These are phyloP conservation scores for Ophiostoma ulmi DNA, from an alignment of 2,329 filamentous ascomycete species.

Conservation along the genomic window DNA sequence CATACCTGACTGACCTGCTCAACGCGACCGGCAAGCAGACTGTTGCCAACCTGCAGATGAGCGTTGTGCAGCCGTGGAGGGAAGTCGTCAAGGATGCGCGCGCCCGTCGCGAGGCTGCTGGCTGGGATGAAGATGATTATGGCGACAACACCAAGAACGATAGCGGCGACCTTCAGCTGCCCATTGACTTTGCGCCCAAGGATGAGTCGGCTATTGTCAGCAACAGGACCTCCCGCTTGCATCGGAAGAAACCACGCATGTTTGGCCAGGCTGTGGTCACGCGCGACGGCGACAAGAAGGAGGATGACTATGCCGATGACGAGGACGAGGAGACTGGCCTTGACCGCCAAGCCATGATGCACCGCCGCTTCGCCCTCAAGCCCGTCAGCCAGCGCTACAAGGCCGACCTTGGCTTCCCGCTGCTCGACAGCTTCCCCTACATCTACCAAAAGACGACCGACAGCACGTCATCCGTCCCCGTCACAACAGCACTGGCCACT, in stretches of 20 bases:
- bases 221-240: constrained; percentile 23
- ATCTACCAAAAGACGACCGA: constrained; percentile 55
- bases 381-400: constrained; percentile 37
- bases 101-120: constrained; percentile 15
- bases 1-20: constrained; percentile 59
- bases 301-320: background rate
- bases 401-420: constrained; percentile 60
- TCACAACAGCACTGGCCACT: constrained; percentile 62
- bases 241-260: constrained; percentile 33
- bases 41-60: constrained; percentile 69
- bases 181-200: constrained; percentile 39
- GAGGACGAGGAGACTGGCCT: constrained; percentile 2
- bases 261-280: constrained; percentile 41
- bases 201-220: constrained; percentile 34
- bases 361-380: constrained; percentile 31
- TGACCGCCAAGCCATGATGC: constrained; percentile 27
- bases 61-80: constrained; percentile 41
- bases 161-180: constrained; percentile 33
- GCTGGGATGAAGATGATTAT: constrained; percentile 30
- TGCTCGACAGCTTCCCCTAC: constrained; percentile 76
- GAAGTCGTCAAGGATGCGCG: constrained; percentile 21
- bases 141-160: constrained; percentile 25
- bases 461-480: constrained; percentile 39
- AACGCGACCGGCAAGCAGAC: constrained; percentile 74
- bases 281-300: constrained; percentile 29